Percentiles rank a stretch among this genome's conserved stretches.
phyloP scores from a whole-genome alignment of 306 rosid genomes.

The Vigna angularis region DNA sequence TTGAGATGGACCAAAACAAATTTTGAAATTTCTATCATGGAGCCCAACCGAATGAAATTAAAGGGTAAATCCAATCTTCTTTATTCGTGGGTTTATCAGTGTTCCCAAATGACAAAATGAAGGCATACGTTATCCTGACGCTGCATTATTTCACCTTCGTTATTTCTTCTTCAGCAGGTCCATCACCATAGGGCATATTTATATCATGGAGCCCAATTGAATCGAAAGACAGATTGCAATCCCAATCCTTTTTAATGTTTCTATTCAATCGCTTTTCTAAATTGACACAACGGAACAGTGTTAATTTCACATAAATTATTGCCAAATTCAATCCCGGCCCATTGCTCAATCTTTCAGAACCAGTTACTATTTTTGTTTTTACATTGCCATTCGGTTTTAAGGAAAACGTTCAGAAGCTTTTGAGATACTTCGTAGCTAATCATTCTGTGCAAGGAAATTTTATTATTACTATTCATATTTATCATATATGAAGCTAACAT shows the following conservation, averaged over 20 bases:
- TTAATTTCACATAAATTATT: neutral
- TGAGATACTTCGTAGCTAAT: neutral
- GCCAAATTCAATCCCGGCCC: neutral
- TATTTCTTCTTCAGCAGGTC: constrained; percentile 28
- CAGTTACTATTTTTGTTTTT: neutral
- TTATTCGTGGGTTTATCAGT: constrained; percentile 19
- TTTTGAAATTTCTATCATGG: constrained; percentile 41
- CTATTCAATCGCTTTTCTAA: constrained; percentile 3
- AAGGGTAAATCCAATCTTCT: constrained; percentile 29
- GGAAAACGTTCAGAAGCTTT: neutral
- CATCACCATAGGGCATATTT: constrained; percentile 4
- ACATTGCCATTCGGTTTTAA: neutral
- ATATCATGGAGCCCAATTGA: constrained; percentile 40
- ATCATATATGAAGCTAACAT: too few species aligned
- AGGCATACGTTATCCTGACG: neutral
- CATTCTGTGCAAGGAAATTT: too few species aligned
- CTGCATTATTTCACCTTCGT: neutral
- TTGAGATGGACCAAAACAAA: constrained; percentile 35
- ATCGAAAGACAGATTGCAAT: constrained; percentile 20
- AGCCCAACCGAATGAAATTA: constrained; percentile 43
- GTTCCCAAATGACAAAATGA: constrained; percentile 41
- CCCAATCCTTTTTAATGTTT: constrained; percentile 2
- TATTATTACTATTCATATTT: too few species aligned
- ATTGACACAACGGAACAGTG: neutral
- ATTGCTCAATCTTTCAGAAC: neutral